Conservation (phyloP, 495 filamentous ascomycete species). For the Corynascus novoguineensis region DNA sequence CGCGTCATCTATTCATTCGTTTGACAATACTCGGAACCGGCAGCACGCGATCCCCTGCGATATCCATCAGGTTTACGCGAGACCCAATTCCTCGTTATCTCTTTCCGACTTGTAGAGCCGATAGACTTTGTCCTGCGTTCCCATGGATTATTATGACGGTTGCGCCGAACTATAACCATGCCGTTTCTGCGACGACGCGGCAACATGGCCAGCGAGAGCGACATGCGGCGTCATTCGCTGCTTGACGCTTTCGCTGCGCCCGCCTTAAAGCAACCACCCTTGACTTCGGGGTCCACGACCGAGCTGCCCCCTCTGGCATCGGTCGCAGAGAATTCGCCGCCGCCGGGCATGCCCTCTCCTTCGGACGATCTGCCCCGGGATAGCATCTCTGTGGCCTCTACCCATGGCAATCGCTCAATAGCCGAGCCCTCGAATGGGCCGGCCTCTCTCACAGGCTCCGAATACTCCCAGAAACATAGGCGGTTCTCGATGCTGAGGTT, state of each 20-base stretch:
- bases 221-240: conserved; percentile 44
- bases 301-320: conserved; percentile 22
- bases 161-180: conserved; percentile 36
- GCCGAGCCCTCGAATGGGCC: conserved; percentile 32
- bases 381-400: conserved; percentile 22
- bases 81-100: conserved; percentile 2
- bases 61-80: neutral
- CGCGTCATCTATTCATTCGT: conserved; percentile 11
- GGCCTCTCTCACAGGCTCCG: conserved; percentile 37
- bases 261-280: conserved; percentile 23
- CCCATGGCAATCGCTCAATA: conserved; percentile 24
- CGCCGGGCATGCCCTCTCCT: conserved; percentile 15
- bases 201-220: conserved; percentile 45
- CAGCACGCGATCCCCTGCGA: neutral
- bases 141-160: conserved; percentile 41
- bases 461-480: conserved; percentile 49
- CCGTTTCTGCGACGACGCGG: conserved; percentile 49
- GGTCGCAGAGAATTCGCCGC: conserved; percentile 22
- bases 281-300: conserved; percentile 18
- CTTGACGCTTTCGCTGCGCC: conserved; percentile 30
- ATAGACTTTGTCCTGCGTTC: conserved; percentile 24
- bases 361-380: conserved; percentile 17
- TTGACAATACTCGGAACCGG: conserved; percentile 3
- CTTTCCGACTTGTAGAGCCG: conserved; percentile 1
- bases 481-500: conserved; percentile 89